Evolutionary conservation across 768 basidiomycete species (phyloP).

Genomic region (Suillus subluteus): DNA sequence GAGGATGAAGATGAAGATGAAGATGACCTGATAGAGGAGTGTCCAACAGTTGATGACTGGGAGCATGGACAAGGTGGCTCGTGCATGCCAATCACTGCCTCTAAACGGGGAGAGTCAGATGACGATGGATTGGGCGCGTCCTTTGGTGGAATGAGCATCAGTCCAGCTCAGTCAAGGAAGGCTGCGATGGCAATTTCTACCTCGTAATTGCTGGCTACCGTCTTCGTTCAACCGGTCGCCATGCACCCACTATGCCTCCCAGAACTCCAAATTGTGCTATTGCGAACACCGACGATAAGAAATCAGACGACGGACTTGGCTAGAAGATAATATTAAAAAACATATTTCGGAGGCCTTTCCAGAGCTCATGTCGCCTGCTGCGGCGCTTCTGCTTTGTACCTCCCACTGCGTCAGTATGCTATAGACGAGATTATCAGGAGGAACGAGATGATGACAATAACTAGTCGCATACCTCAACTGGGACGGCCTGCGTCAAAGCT

Average conservation of each 20-base stretch:
- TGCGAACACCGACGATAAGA: not conserved
- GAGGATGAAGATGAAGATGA: slow-evolving; percentile 67
- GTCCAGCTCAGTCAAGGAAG: slow-evolving; percentile 49
- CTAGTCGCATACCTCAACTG: not conserved
- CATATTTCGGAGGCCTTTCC: slow-evolving; percentile 7
- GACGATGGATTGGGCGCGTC: slow-evolving; percentile 65
- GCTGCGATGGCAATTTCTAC: slow-evolving; percentile 16
- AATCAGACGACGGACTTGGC: not conserved
- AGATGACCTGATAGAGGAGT: slow-evolving; percentile 49
- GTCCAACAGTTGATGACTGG: slow-evolving; percentile 23
- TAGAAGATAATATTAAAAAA: slow-evolving; percentile 9
- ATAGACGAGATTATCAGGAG: not conserved
- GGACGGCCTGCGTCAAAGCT: not conserved
- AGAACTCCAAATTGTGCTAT: slow-evolving; percentile 4
- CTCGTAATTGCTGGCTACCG: not conserved
- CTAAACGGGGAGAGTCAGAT: slow-evolving; percentile 32
- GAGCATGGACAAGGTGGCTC: slow-evolving; percentile 16
- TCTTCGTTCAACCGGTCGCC: not conserved
- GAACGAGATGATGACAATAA: not conserved
- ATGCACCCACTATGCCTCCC: slow-evolving; percentile 1
- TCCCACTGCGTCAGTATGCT: not conserved
- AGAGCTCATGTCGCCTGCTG: slow-evolving; percentile 7
- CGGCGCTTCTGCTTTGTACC: slow-evolving; percentile 7
- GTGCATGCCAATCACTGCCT: slow-evolving; percentile 24
- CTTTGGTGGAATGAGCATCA: slow-evolving; percentile 85